Base-by-base conservation (phyloP, 2,329 filamentous ascomycete species). In the Aureobasidium sp. region DNA sequence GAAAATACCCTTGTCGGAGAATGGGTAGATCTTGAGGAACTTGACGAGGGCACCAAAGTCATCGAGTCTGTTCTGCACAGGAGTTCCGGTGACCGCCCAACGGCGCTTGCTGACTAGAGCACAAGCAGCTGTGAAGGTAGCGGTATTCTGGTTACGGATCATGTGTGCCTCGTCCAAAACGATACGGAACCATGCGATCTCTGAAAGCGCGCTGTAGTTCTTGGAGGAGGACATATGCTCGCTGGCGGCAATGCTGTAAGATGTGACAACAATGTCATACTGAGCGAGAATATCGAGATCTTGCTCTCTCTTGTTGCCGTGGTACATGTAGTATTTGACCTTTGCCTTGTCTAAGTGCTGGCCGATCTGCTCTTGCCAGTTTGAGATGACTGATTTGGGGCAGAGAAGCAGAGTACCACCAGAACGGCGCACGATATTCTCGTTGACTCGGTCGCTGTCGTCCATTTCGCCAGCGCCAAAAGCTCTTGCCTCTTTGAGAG, bases 61-160 rank as follows among this genome's bases (percentile, higher is more conserved):
- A 66, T 95, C 91, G 2, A 97, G 81, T 4, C 90, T 87, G 70
- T 99, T 99, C 74, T 97, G 93, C 9, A 97, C 90, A 0, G 92
- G 94, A 0, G 94, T 97, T 60, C 93, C 94, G 0, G 94, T 97
- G n/a, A 97, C 90, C 3, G 92, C 93, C 94, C 94, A 99, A 37
- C 92, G 87, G 36, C 92, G 85, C 69, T 89, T 83, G 2, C 91
- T 90, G 63, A 89, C 82, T 3, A 97, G 79, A 25, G 85, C 83
- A 66, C 91, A 92, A 25, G 94, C 90, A 3, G 90, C 90, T 71
- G 92, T 91, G 59, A 91, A 95, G 67, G 93, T 88, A 44, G 89
- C 79, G 0, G 91, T 93, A 3, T 81, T 83, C 65, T 90, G 87
- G 68, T 95, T 93, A 30, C 94, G 89, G 66, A 99, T 97, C 74